These are phyloP conservation scores for Suhomyces kilbournensis DNA, from an alignment of 805 yeast species.

Conservation along the genomic window DNA sequence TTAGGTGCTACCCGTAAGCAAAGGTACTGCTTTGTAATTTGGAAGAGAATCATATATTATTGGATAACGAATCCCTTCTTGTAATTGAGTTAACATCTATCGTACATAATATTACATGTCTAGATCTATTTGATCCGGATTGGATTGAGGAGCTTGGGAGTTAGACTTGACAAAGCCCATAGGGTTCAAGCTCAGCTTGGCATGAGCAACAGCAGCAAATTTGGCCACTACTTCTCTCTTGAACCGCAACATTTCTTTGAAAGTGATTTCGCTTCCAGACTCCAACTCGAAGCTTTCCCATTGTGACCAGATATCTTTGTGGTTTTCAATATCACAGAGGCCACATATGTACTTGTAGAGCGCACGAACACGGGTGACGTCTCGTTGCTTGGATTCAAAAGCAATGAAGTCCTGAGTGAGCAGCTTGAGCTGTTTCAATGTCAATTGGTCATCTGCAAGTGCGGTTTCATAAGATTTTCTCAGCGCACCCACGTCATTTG, in stretches of 20 bases:
- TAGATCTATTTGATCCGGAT: conserved; percentile 59
- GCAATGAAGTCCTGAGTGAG: conserved; percentile 54
- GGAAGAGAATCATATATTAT: too few species aligned
- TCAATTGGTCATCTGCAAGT: conserved; percentile 38
- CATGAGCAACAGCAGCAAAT: conserved; percentile 11
- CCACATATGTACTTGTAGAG: conserved; percentile 44
- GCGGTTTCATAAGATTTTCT: conserved; percentile 45
- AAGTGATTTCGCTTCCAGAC: conserved; percentile 67
- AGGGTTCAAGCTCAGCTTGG: conserved; percentile 24
- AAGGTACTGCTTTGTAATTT: neutral
- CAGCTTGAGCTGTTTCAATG: conserved; percentile 39
- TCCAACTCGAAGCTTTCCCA: conserved; percentile 78
- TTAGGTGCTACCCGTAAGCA: neutral
- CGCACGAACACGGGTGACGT: conserved; percentile 59
- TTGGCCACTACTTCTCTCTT: conserved; percentile 43
- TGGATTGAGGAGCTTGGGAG: neutral
- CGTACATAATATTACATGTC: conserved; percentile 33
- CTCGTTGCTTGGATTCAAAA: conserved; percentile 53
- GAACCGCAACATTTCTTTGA: conserved; percentile 66
- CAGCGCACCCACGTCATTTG: conserved; percentile 13
- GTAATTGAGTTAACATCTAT: too few species aligned
- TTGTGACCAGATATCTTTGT: conserved; percentile 46
- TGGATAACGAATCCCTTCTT: too few species aligned
- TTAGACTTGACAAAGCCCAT: conserved; percentile 48
- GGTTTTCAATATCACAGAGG: conserved; percentile 18